A percentile compares a stretch with the other conserved stretches of the same genome.
These are phyloP conservation scores for Protomyces lactucae-debilis DNA, from an alignment of 1,139 yeast species.

Conservation along the genomic window DNA sequence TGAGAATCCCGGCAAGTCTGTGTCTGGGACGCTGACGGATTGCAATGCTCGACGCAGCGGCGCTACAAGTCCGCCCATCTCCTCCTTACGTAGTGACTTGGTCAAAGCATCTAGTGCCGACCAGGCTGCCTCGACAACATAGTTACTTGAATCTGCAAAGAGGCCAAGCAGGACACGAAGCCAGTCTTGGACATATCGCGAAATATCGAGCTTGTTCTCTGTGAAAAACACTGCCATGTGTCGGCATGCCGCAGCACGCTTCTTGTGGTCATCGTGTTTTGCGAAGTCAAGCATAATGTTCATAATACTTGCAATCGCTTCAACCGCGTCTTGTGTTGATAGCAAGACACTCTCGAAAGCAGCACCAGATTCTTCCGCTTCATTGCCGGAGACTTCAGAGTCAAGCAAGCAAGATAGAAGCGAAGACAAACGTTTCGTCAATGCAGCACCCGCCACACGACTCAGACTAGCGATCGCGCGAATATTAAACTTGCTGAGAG, in stretches of 20 bases:
- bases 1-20: conserved; percentile 68
- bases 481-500: conserved; percentile 80
- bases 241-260: conserved; percentile 61
- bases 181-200: conserved; percentile 70
- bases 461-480: conserved; percentile 83
- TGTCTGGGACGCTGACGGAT: conserved; percentile 59
- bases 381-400: conserved; percentile 61
- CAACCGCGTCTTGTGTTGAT: conserved; percentile 64
- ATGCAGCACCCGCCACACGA: conserved; percentile 80
- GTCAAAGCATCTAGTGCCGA: conserved; percentile 62
- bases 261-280: conserved; percentile 66
- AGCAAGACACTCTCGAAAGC: conserved; percentile 66
- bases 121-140: conserved; percentile 66
- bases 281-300: conserved; percentile 72
- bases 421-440: conserved; percentile 52
- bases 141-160: conserved; percentile 63
- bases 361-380: conserved; percentile 40
- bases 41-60: conserved; percentile 73
- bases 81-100: conserved; percentile 59
- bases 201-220: conserved; percentile 61
- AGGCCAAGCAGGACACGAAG: conserved; percentile 64
- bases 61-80: conserved; percentile 67
- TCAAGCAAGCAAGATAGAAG: conserved; percentile 61
- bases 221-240: conserved; percentile 70
- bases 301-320: conserved; percentile 78